These are phyloP conservation scores for Arabidopsis hybrid DNA, from an alignment of 441 rosid species.

Conservation along the genomic window DNA sequence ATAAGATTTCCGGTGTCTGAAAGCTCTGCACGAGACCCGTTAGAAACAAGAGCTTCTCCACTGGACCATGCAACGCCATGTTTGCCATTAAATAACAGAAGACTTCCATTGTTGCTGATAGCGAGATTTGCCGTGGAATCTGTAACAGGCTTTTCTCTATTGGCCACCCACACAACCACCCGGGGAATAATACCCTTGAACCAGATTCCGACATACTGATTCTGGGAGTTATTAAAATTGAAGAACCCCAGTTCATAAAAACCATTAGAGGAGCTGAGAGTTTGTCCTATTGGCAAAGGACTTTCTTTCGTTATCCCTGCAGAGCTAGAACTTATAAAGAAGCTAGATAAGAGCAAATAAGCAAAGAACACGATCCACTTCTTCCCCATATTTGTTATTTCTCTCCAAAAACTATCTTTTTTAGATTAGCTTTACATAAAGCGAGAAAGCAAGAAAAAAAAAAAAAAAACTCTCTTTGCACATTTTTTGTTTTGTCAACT, in stretches of 20 bases:
- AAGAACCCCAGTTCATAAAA: conserved; percentile 52
- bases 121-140: conserved; percentile 9
- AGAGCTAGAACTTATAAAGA: background rate
- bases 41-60: background rate
- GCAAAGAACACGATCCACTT: background rate
- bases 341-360: background rate
- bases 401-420: background rate
- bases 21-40: conserved; percentile 29
- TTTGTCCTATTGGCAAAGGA: conserved; percentile 38
- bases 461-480: too few relatives aligned
- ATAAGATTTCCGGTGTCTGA: conserved; percentile 9
- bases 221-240: conserved; percentile 22
- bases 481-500: too few relatives aligned
- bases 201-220: conserved; percentile 56
- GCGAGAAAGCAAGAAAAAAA: too few relatives aligned
- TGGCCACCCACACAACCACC: conserved; percentile 45
- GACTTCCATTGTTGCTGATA: conserved; percentile 36
- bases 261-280: conserved; percentile 43
- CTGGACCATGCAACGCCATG: conserved; percentile 22
- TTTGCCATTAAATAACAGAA: conserved; percentile 1
- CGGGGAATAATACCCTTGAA: conserved; percentile 26
- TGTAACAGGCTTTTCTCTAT: conserved; percentile 34
- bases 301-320: conserved; percentile 26
- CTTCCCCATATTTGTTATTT: background rate
- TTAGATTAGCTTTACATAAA: too few relatives aligned